phyloP scores from a whole-genome alignment of 176 grass and related monocot genomes.

The Aechmea fasciata region DNA sequence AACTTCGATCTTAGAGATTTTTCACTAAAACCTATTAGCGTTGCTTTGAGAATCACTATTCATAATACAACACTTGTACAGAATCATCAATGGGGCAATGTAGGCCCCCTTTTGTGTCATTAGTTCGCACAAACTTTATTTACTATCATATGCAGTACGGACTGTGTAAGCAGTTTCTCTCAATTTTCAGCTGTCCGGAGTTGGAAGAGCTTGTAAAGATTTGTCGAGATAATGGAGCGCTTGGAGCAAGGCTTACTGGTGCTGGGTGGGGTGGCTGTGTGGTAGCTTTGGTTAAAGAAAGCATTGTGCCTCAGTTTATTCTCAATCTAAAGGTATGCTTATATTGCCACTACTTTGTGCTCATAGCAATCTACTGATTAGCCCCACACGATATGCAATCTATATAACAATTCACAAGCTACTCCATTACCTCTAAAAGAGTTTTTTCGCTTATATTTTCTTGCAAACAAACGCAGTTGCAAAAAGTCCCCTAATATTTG shows the following conservation, averaged over 20 bases:
- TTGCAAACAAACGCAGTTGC: too few species aligned
- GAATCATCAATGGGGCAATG: too few species aligned
- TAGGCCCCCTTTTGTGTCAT: too few species aligned
- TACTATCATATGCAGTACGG: neutral
- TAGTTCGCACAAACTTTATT: neutral
- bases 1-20: too few species aligned
- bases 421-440: too few species aligned
- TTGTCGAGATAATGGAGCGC: constrained; percentile 66
- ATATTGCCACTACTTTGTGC: neutral
- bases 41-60: too few species aligned
- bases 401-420: neutral
- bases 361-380: neutral
- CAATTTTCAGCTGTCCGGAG: constrained; percentile 57
- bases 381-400: neutral
- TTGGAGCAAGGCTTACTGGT: constrained; percentile 89
- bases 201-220: constrained; percentile 92
- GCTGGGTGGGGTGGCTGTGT: constrained; percentile 94
- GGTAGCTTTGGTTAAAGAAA: constrained; percentile 82
- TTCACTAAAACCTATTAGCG: too few species aligned
- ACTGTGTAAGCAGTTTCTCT: neutral
- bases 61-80: too few species aligned
- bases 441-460: too few species aligned
- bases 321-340: constrained; percentile 72
- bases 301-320: constrained; percentile 77
- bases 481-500: too few species aligned